Percentiles rank a stretch among this genome's conserved stretches.
These are phyloP conservation scores for Xanthoparmelia taractica DNA, from an alignment of 495 filamentous ascomycete genomes.

Conservation along the genomic window DNA sequence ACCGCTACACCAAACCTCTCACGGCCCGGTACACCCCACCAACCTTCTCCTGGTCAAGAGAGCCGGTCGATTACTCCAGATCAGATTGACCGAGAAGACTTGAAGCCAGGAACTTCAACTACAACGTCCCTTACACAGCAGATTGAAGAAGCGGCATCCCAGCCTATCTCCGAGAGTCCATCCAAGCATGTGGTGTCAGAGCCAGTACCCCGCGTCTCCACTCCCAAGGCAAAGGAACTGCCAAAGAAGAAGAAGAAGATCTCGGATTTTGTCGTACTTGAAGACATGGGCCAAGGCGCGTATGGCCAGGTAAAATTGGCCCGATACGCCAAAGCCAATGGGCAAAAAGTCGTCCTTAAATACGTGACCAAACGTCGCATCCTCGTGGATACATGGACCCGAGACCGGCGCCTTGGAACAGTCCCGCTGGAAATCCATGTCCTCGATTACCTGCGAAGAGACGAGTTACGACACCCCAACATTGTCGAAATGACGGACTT, in stretches of 20 bases:
- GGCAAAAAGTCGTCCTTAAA: constrained; percentile 86
- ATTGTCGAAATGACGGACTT: constrained; percentile 99
- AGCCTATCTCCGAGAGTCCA: constrained; percentile 43
- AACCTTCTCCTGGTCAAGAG: constrained; percentile 71
- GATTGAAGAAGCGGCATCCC: constrained; percentile 60
- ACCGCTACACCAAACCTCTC: constrained; percentile 51
- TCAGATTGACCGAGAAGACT: constrained; percentile 31
- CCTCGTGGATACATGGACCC: constrained; percentile 96
- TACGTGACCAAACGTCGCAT: constrained; percentile 97
- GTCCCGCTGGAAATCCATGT: constrained; percentile 98
- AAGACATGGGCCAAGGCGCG: constrained; percentile 97
- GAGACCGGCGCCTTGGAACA: constrained; percentile 88
- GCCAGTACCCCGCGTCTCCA: constrained; percentile 18
- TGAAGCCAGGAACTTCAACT: constrained; percentile 41
- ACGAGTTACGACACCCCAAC: constrained; percentile 83
- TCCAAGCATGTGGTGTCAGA: constrained; percentile 38
- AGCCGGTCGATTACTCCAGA: constrained; percentile 37
- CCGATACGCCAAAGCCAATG: constrained; percentile 68
- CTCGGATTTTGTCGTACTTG: constrained; percentile 81
- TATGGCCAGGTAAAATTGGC: constrained; percentile 97
- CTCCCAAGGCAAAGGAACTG: constrained; percentile 29
- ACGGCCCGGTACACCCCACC: constrained; percentile 59
- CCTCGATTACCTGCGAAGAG: constrained; percentile 82
- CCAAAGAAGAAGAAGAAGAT: constrained; percentile 67
- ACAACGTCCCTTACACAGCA: constrained; percentile 65